Conservation (phyloP, 768 basidiomycete genomes). For the Leccinum incarnatum region DNA sequence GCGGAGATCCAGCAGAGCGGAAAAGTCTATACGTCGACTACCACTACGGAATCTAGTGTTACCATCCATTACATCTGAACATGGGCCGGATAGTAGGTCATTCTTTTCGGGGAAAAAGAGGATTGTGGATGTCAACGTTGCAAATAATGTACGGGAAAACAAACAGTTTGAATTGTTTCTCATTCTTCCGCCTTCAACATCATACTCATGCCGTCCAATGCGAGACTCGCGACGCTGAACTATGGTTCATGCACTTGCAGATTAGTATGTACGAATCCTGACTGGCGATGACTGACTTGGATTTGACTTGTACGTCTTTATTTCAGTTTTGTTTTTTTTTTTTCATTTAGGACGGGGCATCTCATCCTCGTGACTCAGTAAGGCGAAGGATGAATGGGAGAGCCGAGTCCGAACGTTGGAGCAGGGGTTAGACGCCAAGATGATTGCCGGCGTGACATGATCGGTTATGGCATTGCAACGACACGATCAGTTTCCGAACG, state of each 20-base stretch:
- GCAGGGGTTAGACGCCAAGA: slow-evolving; percentile 46
- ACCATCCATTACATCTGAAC: slow-evolving; percentile 10
- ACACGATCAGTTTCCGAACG: slow-evolving; percentile 35
- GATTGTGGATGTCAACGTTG: background rate
- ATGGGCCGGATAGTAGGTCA: background rate
- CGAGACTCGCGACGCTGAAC: too few relatives aligned
- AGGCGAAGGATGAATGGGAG: slow-evolving; percentile 84
- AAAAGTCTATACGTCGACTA: slow-evolving; percentile 10
- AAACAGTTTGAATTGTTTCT: too few relatives aligned
- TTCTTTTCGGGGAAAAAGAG: background rate
- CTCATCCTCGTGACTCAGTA: slow-evolving; percentile 39
- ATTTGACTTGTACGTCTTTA: too few relatives aligned
- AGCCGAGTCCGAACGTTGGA: slow-evolving; percentile 51
- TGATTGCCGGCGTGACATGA: slow-evolving; percentile 38
- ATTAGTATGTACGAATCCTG: too few relatives aligned
- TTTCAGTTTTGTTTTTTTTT: too few relatives aligned
- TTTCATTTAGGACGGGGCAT: too few relatives aligned
- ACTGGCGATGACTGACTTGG: too few relatives aligned
- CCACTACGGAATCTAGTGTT: background rate
- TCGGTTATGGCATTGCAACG: slow-evolving; percentile 35
- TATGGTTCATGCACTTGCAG: too few relatives aligned
- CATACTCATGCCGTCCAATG: too few relatives aligned
- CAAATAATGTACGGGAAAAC: background rate
- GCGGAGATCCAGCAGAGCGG: slow-evolving; percentile 13
- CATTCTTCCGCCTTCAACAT: too few relatives aligned